Evolutionary conservation across 1,139 yeast genomes (phyloP), one percentile per base, ranked within the genome.

Genomic region (Hanseniaspora sp.): DNA sequence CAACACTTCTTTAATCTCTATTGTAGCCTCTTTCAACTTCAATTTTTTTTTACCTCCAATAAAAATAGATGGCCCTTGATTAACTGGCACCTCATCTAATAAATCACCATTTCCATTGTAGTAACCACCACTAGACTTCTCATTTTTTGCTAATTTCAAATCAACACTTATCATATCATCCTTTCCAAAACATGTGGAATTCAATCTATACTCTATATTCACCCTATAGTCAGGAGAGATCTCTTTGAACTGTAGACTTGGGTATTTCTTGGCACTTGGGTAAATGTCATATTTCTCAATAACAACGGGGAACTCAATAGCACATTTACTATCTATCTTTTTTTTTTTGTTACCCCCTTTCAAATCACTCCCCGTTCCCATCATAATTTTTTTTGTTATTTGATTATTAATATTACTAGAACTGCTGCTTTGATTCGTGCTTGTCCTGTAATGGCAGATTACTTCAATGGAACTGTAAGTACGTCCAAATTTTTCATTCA

Each of bases 1-100:
- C 38, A 72, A 61, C 8, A 75, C 66, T 60, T 81, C 86, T 57
- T 74, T 73, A 12, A 80, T 61, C 59, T 78, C 81, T 47, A 77
- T 67, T 0, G 73, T 67, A 9, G 79, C 65, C 53, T 70, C 70
- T 58, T 75, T 77, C 41, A 81, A 61, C 54, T 71, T 72, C 17
- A 78, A 60, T 56, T 66, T 69, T 15, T 51, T 51, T 31, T 53
- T 53, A 1, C 48, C 43, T 18, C 56, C 68, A 31, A 66, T 59
- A 23, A 52, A 52, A 23, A 51, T 49, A 62, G 40, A 62, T 38
- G 41, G 56, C 31, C 55, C 28, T 9, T 48, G 46, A n/a, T 37
- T 18, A 4, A 56, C 45, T 5, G 46, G 46, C 7, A 48, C 46
- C 8, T 33, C 48, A 15, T 46, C 40, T 28, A 48, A 41, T 8